Base-by-base conservation (phyloP, 2,329 filamentous ascomycete genomes). In the Pestalotiopsis sp. region DNA sequence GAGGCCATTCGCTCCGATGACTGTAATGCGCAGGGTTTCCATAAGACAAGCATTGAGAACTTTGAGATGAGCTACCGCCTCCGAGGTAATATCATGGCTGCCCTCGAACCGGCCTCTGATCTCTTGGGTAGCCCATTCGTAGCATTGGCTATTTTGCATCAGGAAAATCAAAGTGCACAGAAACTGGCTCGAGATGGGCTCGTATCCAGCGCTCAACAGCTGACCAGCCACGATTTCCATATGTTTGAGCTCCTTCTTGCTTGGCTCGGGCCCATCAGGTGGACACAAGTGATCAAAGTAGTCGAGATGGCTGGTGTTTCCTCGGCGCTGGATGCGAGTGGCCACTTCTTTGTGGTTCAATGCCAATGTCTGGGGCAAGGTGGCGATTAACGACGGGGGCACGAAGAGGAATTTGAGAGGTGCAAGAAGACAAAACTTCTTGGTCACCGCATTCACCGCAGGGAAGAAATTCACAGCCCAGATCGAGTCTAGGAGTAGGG, bases 1-100 rank as follows among this genome's bases (percentile, higher is more conserved):
- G 40, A 73, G 56, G 1, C 75, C 74, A 12, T 68, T 71, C 25
- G 62, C 66, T 6, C 66, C 68, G 7, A 66, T 69, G 11, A 69
- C 67, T 11, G 64, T 68, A 23, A 74, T 23, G 14, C 74, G 72
- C 38, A 76, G 62, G 23, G 68, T 40, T 58, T 76, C 80, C 27
- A 76, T 68, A 1, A 82, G 69, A n/a, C 76, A 76, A 1, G 79
- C 79, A 13, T 73, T 70, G 20, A 81, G 73, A 66, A 82, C 81
- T 3, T 72, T 68, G 2, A 80, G 67, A 31, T 20, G 25, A n/a
- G 58, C 58, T 4, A 38, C 25, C 13, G 23, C 5, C n/a, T 38
- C 17, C 13, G 58, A 4, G 12, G 25, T 61, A 27, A 61, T 61
- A 38, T 61, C 58, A 14, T 61, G n/a, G 13, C 25, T 25, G 23